Evolutionary conservation across 2,329 filamentous ascomycete species (phyloP).

Genomic region (Fusarium sp.): DNA sequence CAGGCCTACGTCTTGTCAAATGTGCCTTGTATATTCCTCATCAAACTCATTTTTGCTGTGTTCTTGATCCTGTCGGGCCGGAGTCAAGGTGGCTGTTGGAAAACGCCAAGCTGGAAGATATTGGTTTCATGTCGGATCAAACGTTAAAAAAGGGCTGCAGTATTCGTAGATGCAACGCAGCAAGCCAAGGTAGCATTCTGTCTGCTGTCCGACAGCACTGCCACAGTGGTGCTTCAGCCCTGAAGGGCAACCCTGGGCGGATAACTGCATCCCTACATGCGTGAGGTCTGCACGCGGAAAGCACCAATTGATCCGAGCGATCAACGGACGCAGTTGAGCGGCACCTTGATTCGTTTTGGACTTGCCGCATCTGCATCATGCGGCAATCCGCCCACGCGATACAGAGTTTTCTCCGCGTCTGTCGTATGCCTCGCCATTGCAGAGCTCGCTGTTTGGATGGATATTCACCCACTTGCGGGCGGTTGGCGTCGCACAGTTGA

Average conservation of each 20-base stretch:
- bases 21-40: slow-evolving; percentile 31
- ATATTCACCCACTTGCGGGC: slow-evolving; percentile 18
- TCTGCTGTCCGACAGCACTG: slow-evolving; percentile 35
- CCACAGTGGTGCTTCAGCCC: slow-evolving; percentile 38
- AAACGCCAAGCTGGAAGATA: slow-evolving; percentile 4
- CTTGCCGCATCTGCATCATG: slow-evolving; percentile 40
- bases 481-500: slow-evolving; percentile 16
- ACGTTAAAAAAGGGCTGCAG: slow-evolving; percentile 14
- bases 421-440: slow-evolving; percentile 24
- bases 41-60: slow-evolving; percentile 26
- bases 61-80: slow-evolving; percentile 26
- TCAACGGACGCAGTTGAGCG: slow-evolving; percentile 35
- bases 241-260: slow-evolving; percentile 29
- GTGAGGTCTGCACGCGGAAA: slow-evolving; percentile 33
- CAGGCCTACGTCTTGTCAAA: slow-evolving; percentile 30
- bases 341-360: slow-evolving; percentile 40
- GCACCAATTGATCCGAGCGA: slow-evolving; percentile 43
- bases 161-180: slow-evolving; percentile 17
- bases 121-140: slow-evolving; percentile 12
- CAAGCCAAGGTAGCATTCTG: slow-evolving; percentile 26
- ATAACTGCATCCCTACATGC: slow-evolving; percentile 25
- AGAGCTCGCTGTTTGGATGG: slow-evolving; percentile 20
- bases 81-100: not conserved
- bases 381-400: slow-evolving; percentile 30
- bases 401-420: slow-evolving; percentile 37